Evolutionary conservation across 768 basidiomycete species (phyloP).

Genomic region (Boletus rubropictus): DNA sequence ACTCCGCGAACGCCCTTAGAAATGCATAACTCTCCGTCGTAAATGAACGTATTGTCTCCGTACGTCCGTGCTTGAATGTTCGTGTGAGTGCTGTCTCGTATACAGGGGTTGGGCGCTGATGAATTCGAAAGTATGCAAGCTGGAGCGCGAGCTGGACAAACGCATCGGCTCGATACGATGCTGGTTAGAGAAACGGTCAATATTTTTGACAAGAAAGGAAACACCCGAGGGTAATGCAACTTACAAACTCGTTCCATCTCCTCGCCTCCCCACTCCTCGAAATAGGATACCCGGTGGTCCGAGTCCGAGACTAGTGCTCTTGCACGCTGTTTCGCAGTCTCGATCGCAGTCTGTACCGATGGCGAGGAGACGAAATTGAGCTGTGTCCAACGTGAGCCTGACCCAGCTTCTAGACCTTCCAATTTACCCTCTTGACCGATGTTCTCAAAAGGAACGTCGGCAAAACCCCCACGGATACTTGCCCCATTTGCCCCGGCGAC

Average conservation of each 20-base stretch:
- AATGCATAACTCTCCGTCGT: conserved; percentile 69
- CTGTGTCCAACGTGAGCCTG: conserved; percentile 44
- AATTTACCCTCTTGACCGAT: not conserved
- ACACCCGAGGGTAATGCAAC: conserved; percentile 20
- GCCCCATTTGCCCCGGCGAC: conserved; percentile 35
- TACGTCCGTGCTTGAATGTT: conserved; percentile 80
- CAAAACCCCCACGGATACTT: conserved; percentile 47
- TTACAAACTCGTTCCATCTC: conserved; percentile 78
- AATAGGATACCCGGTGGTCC: conserved; percentile 80
- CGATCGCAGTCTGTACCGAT: conserved; percentile 49
- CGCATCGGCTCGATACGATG: conserved; percentile 64
- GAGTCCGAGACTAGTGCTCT: conserved; percentile 63
- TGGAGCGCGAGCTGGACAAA: conserved; percentile 91
- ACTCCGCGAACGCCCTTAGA: conserved; percentile 18
- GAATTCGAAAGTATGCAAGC: conserved; percentile 82
- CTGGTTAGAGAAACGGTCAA: conserved; percentile 26
- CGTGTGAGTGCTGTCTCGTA: conserved; percentile 92
- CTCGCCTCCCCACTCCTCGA: conserved; percentile 73
- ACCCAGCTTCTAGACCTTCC: conserved; percentile 7
- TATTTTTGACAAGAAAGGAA: not conserved
- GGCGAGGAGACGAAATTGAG: conserved; percentile 75
- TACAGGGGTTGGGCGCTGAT: conserved; percentile 73
- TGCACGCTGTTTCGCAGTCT: conserved; percentile 52
- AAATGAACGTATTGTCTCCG: conserved; percentile 80
- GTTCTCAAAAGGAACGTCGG: conserved; percentile 24